phyloP scores from a whole-genome alignment of 2,329 filamentous ascomycete genomes.

The Ilyonectria sp. region DNA sequence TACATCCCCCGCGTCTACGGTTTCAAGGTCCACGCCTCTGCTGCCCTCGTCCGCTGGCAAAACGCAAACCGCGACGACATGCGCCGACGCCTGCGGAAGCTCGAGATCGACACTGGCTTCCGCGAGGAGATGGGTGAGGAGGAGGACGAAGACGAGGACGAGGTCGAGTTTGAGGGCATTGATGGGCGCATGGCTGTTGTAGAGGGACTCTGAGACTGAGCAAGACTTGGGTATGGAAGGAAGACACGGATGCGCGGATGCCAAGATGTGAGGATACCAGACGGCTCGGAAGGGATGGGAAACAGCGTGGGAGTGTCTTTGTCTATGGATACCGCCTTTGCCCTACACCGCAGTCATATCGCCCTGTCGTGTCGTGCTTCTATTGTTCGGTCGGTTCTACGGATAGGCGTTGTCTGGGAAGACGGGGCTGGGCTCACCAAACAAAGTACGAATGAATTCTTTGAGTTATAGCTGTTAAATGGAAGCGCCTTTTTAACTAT shows the following conservation, averaged over 20 bases:
- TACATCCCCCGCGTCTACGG: constrained; percentile 95
- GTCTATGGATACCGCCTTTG: constrained; percentile 9
- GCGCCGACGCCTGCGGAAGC: constrained; percentile 79
- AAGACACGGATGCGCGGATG: constrained; percentile 18
- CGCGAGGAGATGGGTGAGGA: constrained; percentile 77
- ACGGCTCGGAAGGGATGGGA: constrained; percentile 19
- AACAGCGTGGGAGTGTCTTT: constrained; percentile 6
- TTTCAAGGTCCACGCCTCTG: constrained; percentile 93
- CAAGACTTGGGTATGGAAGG: constrained; percentile 10
- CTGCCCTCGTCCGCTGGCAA: constrained; percentile 93
- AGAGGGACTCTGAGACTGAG: constrained; percentile 44
- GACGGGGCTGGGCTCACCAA: constrained; percentile 40
- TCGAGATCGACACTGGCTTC: constrained; percentile 85
- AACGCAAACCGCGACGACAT: constrained; percentile 85
- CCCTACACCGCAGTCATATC: constrained; percentile 12
- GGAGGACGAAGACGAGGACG: constrained; percentile 73
- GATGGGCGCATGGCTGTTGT: constrained; percentile 50
- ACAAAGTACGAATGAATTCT: constrained; percentile 35
- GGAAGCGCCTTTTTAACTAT: constrained; percentile 36
- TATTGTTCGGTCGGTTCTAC: constrained; percentile 39
- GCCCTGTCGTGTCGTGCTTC: constrained; percentile 22
- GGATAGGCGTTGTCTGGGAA: constrained; percentile 47
- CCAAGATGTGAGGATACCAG: constrained; percentile 17
- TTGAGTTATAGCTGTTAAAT: constrained; percentile 43
- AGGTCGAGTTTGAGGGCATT: constrained; percentile 58